Evolutionary conservation across 2,329 filamentous ascomycete genomes (phyloP), one percentile per base, ranked within the genome.

Genomic region (Fusarium robinianum): DNA sequence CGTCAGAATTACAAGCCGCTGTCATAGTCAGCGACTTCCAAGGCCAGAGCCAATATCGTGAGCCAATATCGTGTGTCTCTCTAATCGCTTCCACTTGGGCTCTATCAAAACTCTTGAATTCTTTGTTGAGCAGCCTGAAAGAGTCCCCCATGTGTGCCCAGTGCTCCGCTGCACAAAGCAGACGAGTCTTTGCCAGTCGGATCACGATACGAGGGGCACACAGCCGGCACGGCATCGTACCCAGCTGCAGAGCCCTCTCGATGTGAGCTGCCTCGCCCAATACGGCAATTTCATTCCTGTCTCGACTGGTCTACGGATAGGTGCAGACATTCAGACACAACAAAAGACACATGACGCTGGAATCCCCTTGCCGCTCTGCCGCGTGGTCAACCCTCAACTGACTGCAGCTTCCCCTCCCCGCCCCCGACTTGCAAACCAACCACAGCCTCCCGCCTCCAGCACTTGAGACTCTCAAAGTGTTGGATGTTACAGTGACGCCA

Each of bases 401-500:
- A n/a, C n/a, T n/a, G n/a, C n/a, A n/a, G n/a, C n/a, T n/a, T n/a
- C n/a, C n/a, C n/a, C n/a, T n/a, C n/a, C n/a, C n/a, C n/a, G n/a
- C n/a, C n/a, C n/a, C n/a, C 38, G 33, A 21, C 29, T 46, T 42
- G 52, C n/a, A n/a, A n/a, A n/a, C n/a, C n/a, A n/a, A n/a, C n/a
- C n/a, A n/a, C n/a, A n/a, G n/a, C n/a, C n/a, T n/a, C n/a, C n/a
- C 40, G 19, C 36, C 36, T 36, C 36, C 24, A 40, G n/a, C n/a
- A n/a, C n/a, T n/a, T 55, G 43, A 53, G 46, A 53, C 49, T 39
- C 52, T 52, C 35, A 49, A 60, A 54, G 48, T 51, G 46, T 44
- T 41, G 32, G 23, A 37, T 35, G 45, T 43, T 22, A 34, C 43
- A 55, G 57, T 61, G 57, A 61, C 55, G 57, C 55, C 55, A 60